A percentile compares a stretch with the other conserved stretches of the same genome.
phyloP scores from a whole-genome alignment of 768 basidiomycete species.

The Tricholoma saponaceum region DNA sequence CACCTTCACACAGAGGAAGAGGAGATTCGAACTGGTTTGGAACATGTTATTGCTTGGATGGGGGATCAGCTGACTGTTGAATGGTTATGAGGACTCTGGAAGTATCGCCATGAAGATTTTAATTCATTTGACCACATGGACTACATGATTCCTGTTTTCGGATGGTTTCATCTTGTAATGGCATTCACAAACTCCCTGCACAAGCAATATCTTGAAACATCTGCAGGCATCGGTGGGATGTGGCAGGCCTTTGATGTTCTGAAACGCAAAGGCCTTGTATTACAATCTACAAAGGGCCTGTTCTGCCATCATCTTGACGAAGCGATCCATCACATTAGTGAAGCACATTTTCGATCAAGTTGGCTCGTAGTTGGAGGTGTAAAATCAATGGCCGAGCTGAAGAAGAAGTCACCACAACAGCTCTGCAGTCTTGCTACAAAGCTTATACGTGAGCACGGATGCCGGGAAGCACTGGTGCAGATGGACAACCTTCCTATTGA shows the following conservation, averaged over 20 bases:
- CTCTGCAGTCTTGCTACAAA: conserved; percentile 21
- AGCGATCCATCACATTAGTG: conserved; percentile 29
- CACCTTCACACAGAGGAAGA: background rate
- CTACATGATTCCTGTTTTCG: conserved; percentile 26
- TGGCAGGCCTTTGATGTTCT: conserved; percentile 27
- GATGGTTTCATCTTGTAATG: conserved; percentile 41
- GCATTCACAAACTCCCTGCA: conserved; percentile 36
- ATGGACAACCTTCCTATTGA: conserved; percentile 14
- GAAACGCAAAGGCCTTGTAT: conserved; percentile 23
- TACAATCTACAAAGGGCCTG: conserved; percentile 22
- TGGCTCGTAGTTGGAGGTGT: conserved; percentile 26
- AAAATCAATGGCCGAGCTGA: conserved; percentile 22
- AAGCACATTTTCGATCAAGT: conserved; percentile 31
- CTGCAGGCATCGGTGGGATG: conserved; percentile 22
- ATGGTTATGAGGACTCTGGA: conserved; percentile 23
- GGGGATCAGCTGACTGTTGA: conserved; percentile 30
- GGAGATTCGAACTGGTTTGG: conserved; percentile 4
- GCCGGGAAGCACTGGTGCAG: conserved; percentile 25
- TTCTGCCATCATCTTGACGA: conserved; percentile 34
- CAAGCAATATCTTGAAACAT: conserved; percentile 36
- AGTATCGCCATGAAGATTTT: conserved; percentile 22
- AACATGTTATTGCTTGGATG: conserved; percentile 23
- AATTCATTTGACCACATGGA: conserved; percentile 29
- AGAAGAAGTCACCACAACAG: conserved; percentile 20
- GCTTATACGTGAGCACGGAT: conserved; percentile 25